Evolutionary conservation across 768 basidiomycete species (phyloP), one percentile per base, ranked within the genome.

Genomic region (Pleurotus ostreatus): DNA sequence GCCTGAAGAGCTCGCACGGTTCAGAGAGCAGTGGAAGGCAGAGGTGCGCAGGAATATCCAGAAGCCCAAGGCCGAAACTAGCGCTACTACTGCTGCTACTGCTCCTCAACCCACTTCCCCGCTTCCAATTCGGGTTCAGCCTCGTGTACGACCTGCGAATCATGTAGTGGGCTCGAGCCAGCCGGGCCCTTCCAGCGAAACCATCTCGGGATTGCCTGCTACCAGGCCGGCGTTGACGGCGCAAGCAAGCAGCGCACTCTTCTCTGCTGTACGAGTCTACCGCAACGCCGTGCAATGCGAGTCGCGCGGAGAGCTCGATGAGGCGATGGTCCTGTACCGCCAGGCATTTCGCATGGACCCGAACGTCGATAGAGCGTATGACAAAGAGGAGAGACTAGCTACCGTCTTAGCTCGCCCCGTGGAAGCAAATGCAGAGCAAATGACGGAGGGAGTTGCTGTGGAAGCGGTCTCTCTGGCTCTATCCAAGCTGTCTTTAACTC

Each of bases 251-350:
- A 52, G 20, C 37, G 11, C 63, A 16, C 71, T 82, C 25, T 64
- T 67, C 43, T 71, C 66, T 46, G 90, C 91, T 4, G 71, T 92
- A 45, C 78, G 79, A 7, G 61, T 85, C 11, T 97, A 96, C 67
- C 71, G 79, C 25, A 76, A 71, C 16, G 94, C 94, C 7, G 78
- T 93, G 26, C 76, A 82, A 39, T 75, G 80, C 46, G 94, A 97
- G 68, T 88, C 91, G 65, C 72, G 71, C 44, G 84, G 92, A 39
- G 74, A 88, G 57, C 74, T 92, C 48, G 88, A 94, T 60, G 82
- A 87, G 34, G 94, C 94, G 9, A 70, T 94, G 8, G 64, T 69
- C 22, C 70, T 93, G 6, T 97, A 96, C 63, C 84, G 91, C 8
- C 81, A 83, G 48, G 60, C 60, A 3, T 61, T 61, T 53, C 45